Conservation (phyloP, 179 eudicot species). For the Silene noctiflora region DNA sequence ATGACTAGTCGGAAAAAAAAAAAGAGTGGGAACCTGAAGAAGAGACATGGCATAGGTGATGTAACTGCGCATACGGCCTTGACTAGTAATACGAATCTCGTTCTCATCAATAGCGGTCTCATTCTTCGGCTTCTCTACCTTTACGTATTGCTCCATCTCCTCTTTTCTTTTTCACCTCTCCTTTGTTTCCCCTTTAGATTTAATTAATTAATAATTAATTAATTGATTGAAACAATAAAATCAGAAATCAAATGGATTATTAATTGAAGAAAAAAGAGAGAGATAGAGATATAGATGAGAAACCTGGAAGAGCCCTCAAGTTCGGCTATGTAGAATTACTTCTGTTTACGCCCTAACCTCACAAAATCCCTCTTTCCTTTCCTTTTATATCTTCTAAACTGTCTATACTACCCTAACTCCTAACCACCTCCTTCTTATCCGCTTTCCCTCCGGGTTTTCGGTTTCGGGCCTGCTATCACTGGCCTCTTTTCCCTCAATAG, state of each 20-base stretch:
- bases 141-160: conserved; percentile 90
- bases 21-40: conserved; percentile 49
- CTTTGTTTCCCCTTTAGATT: background rate
- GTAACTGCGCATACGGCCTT: conserved; percentile 93
- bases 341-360: conserved; percentile 54
- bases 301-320: conserved; percentile 36
- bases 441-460: conserved; percentile 14
- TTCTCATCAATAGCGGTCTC: conserved; percentile 91
- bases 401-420: background rate
- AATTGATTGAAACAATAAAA: background rate
- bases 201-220: background rate
- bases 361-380: conserved; percentile 15
- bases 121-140: conserved; percentile 82
- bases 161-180: background rate
- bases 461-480: background rate
- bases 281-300: background rate
- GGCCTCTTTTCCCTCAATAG: no score
- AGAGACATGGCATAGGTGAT: conserved; percentile 88
- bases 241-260: background rate
- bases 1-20: background rate
- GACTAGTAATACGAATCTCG: conserved; percentile 97
- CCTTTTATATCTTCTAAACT: conserved; percentile 30
- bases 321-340: conserved; percentile 49
- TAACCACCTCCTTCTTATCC: conserved; percentile 34
- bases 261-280: background rate